Base-by-base conservation (phyloP, 495 filamentous ascomycete species). In the Podospora fimiseda region DNA sequence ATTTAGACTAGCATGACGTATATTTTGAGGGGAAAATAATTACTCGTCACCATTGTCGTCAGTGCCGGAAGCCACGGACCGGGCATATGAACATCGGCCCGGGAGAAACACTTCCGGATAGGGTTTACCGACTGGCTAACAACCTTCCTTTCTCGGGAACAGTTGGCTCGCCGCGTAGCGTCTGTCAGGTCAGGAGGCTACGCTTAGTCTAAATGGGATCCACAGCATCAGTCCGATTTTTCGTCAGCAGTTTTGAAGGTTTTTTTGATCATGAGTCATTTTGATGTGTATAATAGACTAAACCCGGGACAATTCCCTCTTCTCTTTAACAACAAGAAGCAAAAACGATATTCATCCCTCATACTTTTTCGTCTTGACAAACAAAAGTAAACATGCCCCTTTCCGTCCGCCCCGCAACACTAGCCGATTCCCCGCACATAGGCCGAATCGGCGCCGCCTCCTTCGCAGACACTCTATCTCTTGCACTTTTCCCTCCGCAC, bases 61-160 rank as follows among this genome's bases (percentile, higher is more conserved):
- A 62, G 53, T 63, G 60, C 57, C 57, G 60, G 60, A 50, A 53
- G 38, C 46, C 4, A 16, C 19, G 21, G 43, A 19, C n/a, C 5
- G 39, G 39, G 2, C 20, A 42, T 42, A n/a, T n/a, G n/a, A n/a
- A n/a, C n/a, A n/a, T n/a, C n/a, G n/a, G n/a, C n/a, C n/a, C n/a
- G n/a, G n/a, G n/a, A n/a, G n/a, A n/a, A n/a, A n/a, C n/a, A n/a
- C n/a, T n/a, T n/a, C n/a, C n/a, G n/a, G n/a, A n/a, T n/a, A n/a
- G n/a, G n/a, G n/a, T n/a, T n/a, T n/a, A n/a, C n/a, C n/a, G n/a
- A n/a, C n/a, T n/a, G 27, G 27, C 27, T 6, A 33, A 33, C 27
- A 33, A 33, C 27, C 27, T 33, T 33, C 27, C 27, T 33, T 33
- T 33, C 27, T 33, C 27, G 27, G n/a, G n/a, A n/a, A n/a, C n/a